Percentiles rank a stretch among this genome's conserved stretches.
Evolutionary conservation across 1,139 yeast species (phyloP).

Genomic region (Geotrichum armillariae): DNA sequence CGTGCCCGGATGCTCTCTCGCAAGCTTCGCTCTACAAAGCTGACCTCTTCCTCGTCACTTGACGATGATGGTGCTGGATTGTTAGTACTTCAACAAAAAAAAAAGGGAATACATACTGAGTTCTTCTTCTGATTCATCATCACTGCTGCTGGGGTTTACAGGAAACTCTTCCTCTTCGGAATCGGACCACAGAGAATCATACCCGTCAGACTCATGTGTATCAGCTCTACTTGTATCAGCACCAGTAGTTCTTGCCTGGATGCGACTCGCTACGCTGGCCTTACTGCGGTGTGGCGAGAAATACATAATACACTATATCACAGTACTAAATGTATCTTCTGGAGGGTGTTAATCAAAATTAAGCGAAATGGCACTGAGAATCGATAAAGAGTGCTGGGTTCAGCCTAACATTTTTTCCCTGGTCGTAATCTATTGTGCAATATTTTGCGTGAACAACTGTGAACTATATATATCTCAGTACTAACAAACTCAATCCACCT

Average conservation of each 20-base stretch:
- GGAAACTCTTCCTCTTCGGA: slow-evolving; percentile 30
- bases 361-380: too few species aligned
- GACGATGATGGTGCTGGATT: slow-evolving; percentile 7
- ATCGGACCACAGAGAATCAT: slow-evolving; percentile 29
- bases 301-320: slow-evolving; percentile 4
- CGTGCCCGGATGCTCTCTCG: slow-evolving; percentile 14
- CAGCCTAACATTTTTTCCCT: neutral
- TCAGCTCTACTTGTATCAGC: neutral
- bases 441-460: slow-evolving; percentile 8
- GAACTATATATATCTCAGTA: slow-evolving; percentile 6
- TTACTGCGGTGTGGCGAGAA: slow-evolving; percentile 17
- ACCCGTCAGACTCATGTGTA: slow-evolving; percentile 20
- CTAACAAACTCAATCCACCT: neutral
- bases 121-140: slow-evolving; percentile 16
- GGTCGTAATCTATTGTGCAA: too few species aligned
- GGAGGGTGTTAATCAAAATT: neutral
- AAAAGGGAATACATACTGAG: neutral
- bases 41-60: slow-evolving; percentile 12
- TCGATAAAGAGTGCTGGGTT: too few species aligned
- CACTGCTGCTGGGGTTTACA: slow-evolving; percentile 23
- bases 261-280: slow-evolving; percentile 5
- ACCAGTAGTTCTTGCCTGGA: slow-evolving; percentile 13
- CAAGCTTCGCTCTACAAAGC: slow-evolving; percentile 6
- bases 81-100: neutral
- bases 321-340: neutral